These are phyloP conservation scores for Musa beccarii DNA, from an alignment of 176 grass and related monocot species.

Conservation along the genomic window DNA sequence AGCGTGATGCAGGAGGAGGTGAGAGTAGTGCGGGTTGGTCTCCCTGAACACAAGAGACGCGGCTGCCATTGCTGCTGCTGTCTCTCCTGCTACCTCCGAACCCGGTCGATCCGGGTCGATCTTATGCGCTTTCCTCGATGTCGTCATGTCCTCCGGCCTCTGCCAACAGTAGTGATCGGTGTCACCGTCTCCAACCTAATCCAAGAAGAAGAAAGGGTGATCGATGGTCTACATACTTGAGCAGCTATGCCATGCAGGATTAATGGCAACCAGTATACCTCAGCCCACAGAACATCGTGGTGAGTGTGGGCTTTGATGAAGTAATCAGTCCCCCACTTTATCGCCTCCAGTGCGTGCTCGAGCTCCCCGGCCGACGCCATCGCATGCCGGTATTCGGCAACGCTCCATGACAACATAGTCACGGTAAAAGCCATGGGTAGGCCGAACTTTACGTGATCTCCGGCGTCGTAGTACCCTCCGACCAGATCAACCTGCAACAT, in stretches of 20 bases:
- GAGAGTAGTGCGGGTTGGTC: conserved; percentile 11
- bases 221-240: neutral
- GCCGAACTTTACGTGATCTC: conserved; percentile 16
- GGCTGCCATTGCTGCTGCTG: neutral
- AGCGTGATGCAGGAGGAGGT: conserved; percentile 9
- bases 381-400: neutral
- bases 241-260: neutral
- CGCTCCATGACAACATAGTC: conserved; percentile 12
- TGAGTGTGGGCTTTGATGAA: conserved; percentile 15
- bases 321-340: conserved; percentile 19
- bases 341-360: conserved; percentile 9
- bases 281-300: neutral
- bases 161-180: conserved; percentile 17
- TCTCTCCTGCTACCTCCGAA: conserved; percentile 11
- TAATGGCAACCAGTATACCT: neutral
- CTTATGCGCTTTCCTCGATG: conserved; percentile 6
- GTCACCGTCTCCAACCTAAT: conserved; percentile 8
- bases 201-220: too few relatives aligned
- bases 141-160: conserved; percentile 14
- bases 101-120: conserved; percentile 5
- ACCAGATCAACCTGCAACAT: conserved; percentile 10
- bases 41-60: neutral
- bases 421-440: conserved; percentile 15
- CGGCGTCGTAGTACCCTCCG: conserved; percentile 15
- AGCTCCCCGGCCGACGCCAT: conserved; percentile 9